Conservation (phyloP, 768 basidiomycete genomes). For the Royoungia palumana region DNA sequence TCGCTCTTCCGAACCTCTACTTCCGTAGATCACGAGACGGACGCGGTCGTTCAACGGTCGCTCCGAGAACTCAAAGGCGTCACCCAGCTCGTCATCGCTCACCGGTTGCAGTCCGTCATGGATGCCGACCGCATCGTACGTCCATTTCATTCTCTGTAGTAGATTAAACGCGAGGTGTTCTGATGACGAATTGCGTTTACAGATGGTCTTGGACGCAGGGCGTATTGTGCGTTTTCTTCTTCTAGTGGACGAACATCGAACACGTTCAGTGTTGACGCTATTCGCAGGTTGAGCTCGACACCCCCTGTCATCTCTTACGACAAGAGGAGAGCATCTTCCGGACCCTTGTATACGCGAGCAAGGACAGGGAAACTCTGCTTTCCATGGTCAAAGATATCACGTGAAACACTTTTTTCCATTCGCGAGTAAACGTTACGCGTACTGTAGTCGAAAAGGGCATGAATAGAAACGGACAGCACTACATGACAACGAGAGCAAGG, state of each 20-base stretch:
- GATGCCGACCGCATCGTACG: slow-evolving; percentile 7
- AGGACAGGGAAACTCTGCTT: slow-evolving; percentile 3
- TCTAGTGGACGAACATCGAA: neutral
- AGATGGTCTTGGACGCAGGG: slow-evolving; percentile 13
- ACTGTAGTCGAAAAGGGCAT: neutral
- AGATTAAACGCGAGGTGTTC: no score
- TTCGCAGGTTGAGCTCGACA: slow-evolving; percentile 4
- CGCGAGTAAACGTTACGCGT: slow-evolving; percentile 6
- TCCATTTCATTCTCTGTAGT: no score
- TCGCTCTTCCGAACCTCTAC: no score
- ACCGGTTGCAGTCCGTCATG: slow-evolving; percentile 9
- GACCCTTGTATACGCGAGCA: slow-evolving; percentile 4
- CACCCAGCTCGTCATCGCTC: slow-evolving; percentile 10
- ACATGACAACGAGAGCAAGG: no score
- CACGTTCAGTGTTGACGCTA: neutral
- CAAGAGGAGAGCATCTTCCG: neutral
- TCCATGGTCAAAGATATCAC: slow-evolving; percentile 2
- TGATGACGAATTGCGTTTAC: neutral
- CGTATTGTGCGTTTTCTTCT: slow-evolving; percentile 1
- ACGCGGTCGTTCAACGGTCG: slow-evolving; percentile 6
- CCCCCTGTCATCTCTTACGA: slow-evolving; percentile 4
- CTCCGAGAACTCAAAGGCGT: slow-evolving; percentile 6
- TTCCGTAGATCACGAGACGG: slow-evolving; percentile 6
- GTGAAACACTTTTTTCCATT: neutral
- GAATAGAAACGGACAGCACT: no score